A percentile compares a stretch with the other conserved stretches of the same genome.
These are phyloP conservation scores for Solanum dulcamara DNA, from an alignment of 257 asterid genomes.

Conservation along the genomic window DNA sequence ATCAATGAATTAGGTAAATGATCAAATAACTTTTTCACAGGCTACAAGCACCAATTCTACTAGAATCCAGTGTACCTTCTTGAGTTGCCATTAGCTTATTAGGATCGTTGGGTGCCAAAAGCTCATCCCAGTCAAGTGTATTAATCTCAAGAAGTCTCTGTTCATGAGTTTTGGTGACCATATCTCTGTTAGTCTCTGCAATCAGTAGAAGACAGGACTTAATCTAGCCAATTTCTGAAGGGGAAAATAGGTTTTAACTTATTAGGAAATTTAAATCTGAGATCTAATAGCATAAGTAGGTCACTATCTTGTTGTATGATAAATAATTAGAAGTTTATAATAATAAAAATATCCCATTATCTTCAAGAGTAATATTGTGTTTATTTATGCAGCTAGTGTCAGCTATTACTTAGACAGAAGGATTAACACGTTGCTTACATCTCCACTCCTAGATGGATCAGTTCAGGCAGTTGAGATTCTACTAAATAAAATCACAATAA, in stretches of 20 bases:
- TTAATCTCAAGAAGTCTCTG: constrained; percentile 76
- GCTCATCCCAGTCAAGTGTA: constrained; percentile 99
- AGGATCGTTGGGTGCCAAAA: constrained; percentile 56
- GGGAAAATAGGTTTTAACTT: background rate
- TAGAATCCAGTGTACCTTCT: constrained; percentile 36
- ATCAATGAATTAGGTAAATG: background rate
- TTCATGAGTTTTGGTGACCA: constrained; percentile 46
- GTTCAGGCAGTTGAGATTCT: background rate
- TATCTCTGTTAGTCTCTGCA: constrained; percentile 40
- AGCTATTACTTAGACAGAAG: background rate
- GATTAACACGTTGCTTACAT: background rate
- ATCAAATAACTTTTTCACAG: background rate
- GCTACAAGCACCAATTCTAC: background rate
- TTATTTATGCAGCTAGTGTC: background rate
- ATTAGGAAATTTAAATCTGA: background rate
- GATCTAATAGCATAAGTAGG: background rate
- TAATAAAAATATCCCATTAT: background rate
- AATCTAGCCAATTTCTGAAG: constrained; percentile 3
- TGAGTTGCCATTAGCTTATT: constrained; percentile 30
- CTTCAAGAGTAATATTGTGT: background rate
- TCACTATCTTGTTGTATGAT: background rate
- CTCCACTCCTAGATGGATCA: background rate
- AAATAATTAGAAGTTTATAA: background rate
- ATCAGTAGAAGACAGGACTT: constrained; percentile 8
- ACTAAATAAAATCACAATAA: background rate